Percentiles rank a stretch among this genome's conserved stretches.
Evolutionary conservation across 2,329 filamentous ascomycete genomes (phyloP).

Genomic region (Blastomyces silverae): DNA sequence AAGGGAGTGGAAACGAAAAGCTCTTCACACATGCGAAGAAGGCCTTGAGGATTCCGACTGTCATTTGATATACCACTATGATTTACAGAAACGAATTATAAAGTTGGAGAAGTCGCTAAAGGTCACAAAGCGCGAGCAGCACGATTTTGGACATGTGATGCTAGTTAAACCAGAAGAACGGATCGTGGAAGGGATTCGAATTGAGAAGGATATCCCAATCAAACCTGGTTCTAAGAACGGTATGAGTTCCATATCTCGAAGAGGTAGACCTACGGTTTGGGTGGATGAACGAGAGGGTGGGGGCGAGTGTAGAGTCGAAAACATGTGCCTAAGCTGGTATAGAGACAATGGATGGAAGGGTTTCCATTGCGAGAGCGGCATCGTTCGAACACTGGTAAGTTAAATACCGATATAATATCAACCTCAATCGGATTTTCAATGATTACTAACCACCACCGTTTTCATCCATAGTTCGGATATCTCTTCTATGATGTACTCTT

Average conservation of each 20-base stretch:
- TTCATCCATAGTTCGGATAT: constrained; percentile 56
- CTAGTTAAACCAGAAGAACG: constrained; percentile 70
- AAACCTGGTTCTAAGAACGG: constrained; percentile 19
- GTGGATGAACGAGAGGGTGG: constrained; percentile 64
- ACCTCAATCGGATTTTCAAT: not conserved
- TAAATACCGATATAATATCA: not conserved
- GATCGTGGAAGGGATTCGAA: constrained; percentile 66
- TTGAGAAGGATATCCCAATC: constrained; percentile 52
- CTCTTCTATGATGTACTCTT: constrained; percentile 93
- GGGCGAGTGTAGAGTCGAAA: constrained; percentile 79
- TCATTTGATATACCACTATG: constrained; percentile 88
- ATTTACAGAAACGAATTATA: constrained; percentile 84
- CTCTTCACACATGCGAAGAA: constrained; percentile 72
- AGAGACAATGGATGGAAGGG: constrained; percentile 82
- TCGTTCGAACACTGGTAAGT: constrained; percentile 68
- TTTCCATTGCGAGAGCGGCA: constrained; percentile 86
- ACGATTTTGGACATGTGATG: constrained; percentile 83
- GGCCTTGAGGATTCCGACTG: constrained; percentile 83
- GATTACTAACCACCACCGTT: not conserved
- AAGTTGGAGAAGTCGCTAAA: constrained; percentile 83
- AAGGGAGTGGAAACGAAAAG: constrained; percentile 72
- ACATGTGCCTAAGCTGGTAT: constrained; percentile 87
- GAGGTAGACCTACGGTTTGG: constrained; percentile 65
- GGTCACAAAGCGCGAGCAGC: constrained; percentile 76
- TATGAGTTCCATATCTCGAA: constrained; percentile 23